Base-by-base conservation (phyloP, 805 yeast genomes). In the Monosporozyma servazzii region DNA sequence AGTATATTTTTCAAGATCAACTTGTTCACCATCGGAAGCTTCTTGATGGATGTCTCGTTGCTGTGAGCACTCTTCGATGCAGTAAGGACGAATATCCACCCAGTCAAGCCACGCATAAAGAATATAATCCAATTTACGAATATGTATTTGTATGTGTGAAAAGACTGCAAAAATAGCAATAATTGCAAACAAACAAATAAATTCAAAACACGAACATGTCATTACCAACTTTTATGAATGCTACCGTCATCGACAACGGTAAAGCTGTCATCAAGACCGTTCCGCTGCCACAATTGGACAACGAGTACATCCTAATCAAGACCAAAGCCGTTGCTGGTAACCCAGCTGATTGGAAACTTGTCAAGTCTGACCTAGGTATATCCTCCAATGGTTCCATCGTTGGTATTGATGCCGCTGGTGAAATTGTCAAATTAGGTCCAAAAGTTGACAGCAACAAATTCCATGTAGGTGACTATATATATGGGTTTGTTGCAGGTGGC, bases 341-440 rank as follows among this genome's bases (percentile, higher is more conserved):
- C 60, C 88, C 88, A 43, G 77, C 84, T 8, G 89, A 84, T 60
- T 81, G 84, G 82, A 81, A 81, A 58, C 84, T 80, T 58, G 63
- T 74, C 45, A 71, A 58, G 3, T 63, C 51, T 48, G 58, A 68
- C 5, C 56, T 66, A 48, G 78, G 80, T n/a, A n/a, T n/a, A n/a
- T n/a, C n/a, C n/a, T 15, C 63, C 54, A 63, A 72, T 31, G 84
- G 82, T 18, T 61, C 71, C 29, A 71, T 80, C 39, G 63, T 72
- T 20, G 90, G 89, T 15, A 68, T 78, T 49, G 88, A 84, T 59
- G 75, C 73, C 37, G 64, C 82, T 41, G 88, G 88, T 42, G 70
- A 67, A 21, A 79, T 82, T 45, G 76, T 79, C 25, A 83, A 64
- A 46, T 62, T 69, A 20, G 81, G 81, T 9, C 56, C 68, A 4